Conservation (phyloP, 2,329 filamentous ascomycete genomes). For the Septoria linicola region DNA sequence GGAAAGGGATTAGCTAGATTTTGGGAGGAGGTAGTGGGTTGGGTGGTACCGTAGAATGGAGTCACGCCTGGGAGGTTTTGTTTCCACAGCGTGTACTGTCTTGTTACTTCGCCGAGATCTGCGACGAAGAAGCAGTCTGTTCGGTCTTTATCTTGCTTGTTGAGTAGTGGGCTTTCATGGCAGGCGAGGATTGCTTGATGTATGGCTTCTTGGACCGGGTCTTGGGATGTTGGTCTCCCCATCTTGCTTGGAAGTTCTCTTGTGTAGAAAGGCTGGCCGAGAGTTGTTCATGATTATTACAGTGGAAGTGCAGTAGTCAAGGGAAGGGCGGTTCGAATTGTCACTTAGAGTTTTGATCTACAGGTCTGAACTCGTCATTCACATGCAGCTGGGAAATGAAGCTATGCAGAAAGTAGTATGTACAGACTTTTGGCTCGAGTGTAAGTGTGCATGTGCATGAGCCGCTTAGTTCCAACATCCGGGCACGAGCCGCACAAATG, state of each 20-base stretch:
- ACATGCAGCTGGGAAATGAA: not conserved
- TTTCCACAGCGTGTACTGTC: not conserved
- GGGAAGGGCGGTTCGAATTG: too few species aligned
- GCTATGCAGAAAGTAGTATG: not conserved
- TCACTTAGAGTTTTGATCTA: too few species aligned
- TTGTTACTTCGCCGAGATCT: not conserved
- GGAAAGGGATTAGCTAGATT: not conserved
- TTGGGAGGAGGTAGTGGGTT: not conserved
- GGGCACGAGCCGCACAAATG: too few species aligned
- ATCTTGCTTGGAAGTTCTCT: not conserved
- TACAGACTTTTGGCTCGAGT: too few species aligned
- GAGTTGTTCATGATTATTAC: too few species aligned
- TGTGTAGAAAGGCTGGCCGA: not conserved
- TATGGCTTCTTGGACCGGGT: not conserved
- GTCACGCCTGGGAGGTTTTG: not conserved
- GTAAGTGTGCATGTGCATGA: too few species aligned
- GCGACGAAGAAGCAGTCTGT: not conserved
- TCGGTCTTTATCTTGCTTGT: not conserved
- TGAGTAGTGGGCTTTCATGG: not conserved
- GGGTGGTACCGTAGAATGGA: not conserved
- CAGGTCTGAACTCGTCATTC: not conserved
- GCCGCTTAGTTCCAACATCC: too few species aligned
- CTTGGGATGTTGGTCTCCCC: not conserved
- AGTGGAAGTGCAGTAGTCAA: too few species aligned
- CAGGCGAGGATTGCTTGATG: not conserved